Base-by-base conservation (phyloP, 306 rosid species). In the Lupinus albus region DNA sequence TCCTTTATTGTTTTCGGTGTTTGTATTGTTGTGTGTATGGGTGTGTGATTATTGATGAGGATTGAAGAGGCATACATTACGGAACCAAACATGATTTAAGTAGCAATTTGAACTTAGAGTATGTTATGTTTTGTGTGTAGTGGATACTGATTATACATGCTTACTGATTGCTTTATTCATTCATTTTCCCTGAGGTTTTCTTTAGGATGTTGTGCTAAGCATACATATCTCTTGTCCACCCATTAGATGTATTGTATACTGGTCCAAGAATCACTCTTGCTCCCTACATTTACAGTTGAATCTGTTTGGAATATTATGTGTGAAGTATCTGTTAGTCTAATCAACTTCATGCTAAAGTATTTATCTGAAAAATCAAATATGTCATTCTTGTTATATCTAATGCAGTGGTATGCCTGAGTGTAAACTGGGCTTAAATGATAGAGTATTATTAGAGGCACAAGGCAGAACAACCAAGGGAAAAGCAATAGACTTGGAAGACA, bases 341-440 rank as follows among this genome's bases (percentile, higher is more conserved):
- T 25, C 33, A 14, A 69, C 48, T 28, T 68, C 18, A 39, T 75
- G 47, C 36, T 50, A 33, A 28, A 35, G 63, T 28, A 56, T 71
- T 61, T 78, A 52, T 81, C 50, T 72, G 49, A 12, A 73, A 63
- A 64, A 60, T 79, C 21, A 58, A 4, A 2, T 30, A 38, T 77
- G 62, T 11, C 18, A 2, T 46, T 61, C 36, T 67, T 68, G 75
- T 74, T 64, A 55, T 83, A 30, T 78, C 17, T 66, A 49, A 73
- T 76, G 79, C 93, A 92, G 98, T 85, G 98, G 98, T 75, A 92
- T 92, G 98, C 98, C 98, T 1, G 98, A 92, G 78, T 92, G 98
- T 83, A 92, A 89, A 85, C 95, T 92, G 74, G 98, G 98, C 73
- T 86, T 92, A 11, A 92, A 92, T 57, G 98, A 92, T 74, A 83